These are phyloP conservation scores for Ustilago crameri DNA, from an alignment of 1,284 basidiomycete genomes.

Conservation along the genomic window DNA sequence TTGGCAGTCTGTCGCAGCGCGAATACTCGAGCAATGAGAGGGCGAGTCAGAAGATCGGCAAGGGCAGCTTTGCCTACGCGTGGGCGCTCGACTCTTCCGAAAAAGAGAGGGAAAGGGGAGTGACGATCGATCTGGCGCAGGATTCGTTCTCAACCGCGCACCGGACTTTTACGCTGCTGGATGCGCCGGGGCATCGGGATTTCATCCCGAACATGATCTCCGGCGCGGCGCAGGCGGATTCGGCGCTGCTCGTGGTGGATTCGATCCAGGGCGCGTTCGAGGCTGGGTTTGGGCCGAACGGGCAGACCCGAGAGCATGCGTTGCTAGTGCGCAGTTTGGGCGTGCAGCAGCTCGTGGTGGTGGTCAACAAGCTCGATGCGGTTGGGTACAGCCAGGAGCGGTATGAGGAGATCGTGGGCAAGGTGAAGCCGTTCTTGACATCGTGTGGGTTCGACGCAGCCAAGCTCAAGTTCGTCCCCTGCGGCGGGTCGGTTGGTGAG, in stretches of 20 bases:
- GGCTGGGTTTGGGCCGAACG: slow-evolving; percentile 90
- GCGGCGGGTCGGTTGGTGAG: slow-evolving; percentile 87
- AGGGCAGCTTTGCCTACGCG: slow-evolving; percentile 95
- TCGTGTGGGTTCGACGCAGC: slow-evolving; percentile 85
- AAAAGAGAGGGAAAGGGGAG: slow-evolving; percentile 92
- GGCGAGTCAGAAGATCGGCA: slow-evolving; percentile 89
- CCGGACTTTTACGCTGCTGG: slow-evolving; percentile 87
- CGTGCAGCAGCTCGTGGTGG: slow-evolving; percentile 91
- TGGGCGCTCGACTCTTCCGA: slow-evolving; percentile 94
- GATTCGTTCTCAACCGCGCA: slow-evolving; percentile 82
- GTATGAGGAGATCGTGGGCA: slow-evolving; percentile 83
- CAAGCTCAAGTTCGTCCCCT: slow-evolving; percentile 86
- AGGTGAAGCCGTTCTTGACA: slow-evolving; percentile 82
- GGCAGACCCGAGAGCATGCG: slow-evolving; percentile 96
- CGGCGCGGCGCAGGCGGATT: slow-evolving; percentile 95
- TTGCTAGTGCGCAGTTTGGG: slow-evolving; percentile 91
- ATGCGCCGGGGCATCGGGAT: slow-evolving; percentile 95
- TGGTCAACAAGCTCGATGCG: slow-evolving; percentile 90
- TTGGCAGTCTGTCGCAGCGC: slow-evolving; percentile 87
- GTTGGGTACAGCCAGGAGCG: slow-evolving; percentile 78
- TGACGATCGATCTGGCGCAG: slow-evolving; percentile 95
- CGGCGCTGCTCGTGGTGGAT: slow-evolving; percentile 93
- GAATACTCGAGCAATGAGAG: slow-evolving; percentile 85
- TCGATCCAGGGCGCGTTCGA: slow-evolving; percentile 92
- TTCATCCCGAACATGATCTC: slow-evolving; percentile 99